Percentiles rank a stretch among this genome's conserved stretches.
phyloP scores from a whole-genome alignment of 192 early-diverging fungal genomes.

The Thoreauomyces humboldtii region DNA sequence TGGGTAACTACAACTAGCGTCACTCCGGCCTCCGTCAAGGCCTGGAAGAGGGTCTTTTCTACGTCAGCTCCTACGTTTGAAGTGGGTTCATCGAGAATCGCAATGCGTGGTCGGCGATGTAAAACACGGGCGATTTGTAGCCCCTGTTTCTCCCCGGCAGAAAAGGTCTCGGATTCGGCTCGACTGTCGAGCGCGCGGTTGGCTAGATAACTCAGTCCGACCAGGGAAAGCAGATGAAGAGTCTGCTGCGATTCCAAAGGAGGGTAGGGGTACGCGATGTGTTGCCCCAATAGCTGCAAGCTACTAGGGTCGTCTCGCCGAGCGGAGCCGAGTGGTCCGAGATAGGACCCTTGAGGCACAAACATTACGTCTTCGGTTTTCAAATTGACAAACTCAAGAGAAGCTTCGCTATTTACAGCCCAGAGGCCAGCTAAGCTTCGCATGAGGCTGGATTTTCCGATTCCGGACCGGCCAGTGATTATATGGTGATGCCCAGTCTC shows the following conservation, averaged over 20 bases:
- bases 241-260: slow-evolving; percentile 66
- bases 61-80: slow-evolving; percentile 27
- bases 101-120: slow-evolving; percentile 68
- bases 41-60: slow-evolving; percentile 46
- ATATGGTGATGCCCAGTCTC: slow-evolving; percentile 25
- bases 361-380: slow-evolving; percentile 53
- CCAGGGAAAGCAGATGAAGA: slow-evolving; percentile 66
- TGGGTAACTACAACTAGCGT: slow-evolving; percentile 41
- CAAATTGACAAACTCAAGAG: slow-evolving; percentile 49
- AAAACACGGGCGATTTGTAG: slow-evolving; percentile 47
- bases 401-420: slow-evolving; percentile 22
- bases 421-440: slow-evolving; percentile 76
- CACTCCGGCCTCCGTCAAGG: slow-evolving; percentile 56
- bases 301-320: background rate
- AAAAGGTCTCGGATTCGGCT: slow-evolving; percentile 17
- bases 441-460: slow-evolving; percentile 81
- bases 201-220: slow-evolving; percentile 64
- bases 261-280: slow-evolving; percentile 83
- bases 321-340: slow-evolving; percentile 67
- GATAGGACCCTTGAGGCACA: slow-evolving; percentile 67
- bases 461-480: slow-evolving; percentile 69
- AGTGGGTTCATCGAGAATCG: slow-evolving; percentile 47
- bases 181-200: slow-evolving; percentile 25
- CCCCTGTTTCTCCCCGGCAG: slow-evolving; percentile 45
- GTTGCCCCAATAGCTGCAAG: slow-evolving; percentile 44